Evolutionary conservation across 148 eudicot genomes (phyloP), one percentile per base, ranked within the genome.

Genomic region (Fagopyrum esculentum): DNA sequence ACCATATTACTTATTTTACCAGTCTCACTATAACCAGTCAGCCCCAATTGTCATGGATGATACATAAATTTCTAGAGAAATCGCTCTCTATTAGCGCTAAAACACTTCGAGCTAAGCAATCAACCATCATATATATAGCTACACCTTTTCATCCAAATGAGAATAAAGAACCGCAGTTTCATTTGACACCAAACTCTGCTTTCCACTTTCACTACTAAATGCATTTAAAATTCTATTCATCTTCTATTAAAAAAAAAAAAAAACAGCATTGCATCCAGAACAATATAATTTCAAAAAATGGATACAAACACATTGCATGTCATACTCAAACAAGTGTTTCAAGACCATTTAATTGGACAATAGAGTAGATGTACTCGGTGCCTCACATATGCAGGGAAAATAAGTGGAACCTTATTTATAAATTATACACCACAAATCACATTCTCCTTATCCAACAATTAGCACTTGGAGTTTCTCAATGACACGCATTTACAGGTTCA

Each of bases 321-420:
- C 47, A 66, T 66, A 40, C 71, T 66, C 71, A 43, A 66, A 66
- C 47, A 66, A 66, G 71, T 43, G 3, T 35, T 40, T 60, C 47
- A 40, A 66, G 46, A 66, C 35, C 46, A 66, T 17, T 35, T 64
- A 64, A 60, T 26, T 26, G 69, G n/a, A 29, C n/a, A 63, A 29
- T 63, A 63, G 66, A 60, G 40, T 13, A 22, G 66, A 9, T 8
- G 9, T 60, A 60, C 40, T 60, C 40, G 26, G 13, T 63, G 12
- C 10, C 43, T 63, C 69, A 63, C 6, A 64, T 64, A 10, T 64
- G 46, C 45, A 66, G 35, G 69, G 16, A 63, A 10, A 63, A 3
- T 29, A 35, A 63, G 46, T 6, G 43, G 71, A 17, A 66, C 71
- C 71, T 66, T 66, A 30, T 5, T 17, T 45, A 40, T 40, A 63